A percentile compares a stretch with the other conserved stretches of the same genome.
phyloP scores from a whole-genome alignment of 306 rosid genomes.

The Fagus crenata region DNA sequence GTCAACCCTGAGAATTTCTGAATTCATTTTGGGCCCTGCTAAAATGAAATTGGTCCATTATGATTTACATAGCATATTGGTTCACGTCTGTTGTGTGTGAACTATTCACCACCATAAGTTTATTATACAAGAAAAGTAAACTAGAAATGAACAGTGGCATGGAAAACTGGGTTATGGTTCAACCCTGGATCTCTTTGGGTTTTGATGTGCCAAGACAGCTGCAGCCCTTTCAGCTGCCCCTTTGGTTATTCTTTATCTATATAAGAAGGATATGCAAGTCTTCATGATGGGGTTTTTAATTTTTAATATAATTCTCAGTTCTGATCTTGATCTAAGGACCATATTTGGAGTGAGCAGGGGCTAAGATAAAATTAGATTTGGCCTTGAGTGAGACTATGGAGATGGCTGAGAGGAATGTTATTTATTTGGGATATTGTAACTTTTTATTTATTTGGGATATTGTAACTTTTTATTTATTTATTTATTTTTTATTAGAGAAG shows the following conservation, averaged over 20 bases:
- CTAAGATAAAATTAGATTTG: not conserved
- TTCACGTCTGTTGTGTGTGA: not conserved
- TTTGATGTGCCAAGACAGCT: not conserved
- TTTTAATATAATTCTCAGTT: not conserved
- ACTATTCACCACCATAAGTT: not conserved
- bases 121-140: not conserved
- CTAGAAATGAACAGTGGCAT: not conserved
- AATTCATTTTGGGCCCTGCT: not conserved
- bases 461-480: too few species aligned
- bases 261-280: not conserved
- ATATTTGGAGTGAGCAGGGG: too few species aligned
- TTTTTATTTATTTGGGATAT: not conserved
- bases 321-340: not conserved
- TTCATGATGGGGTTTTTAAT: not conserved
- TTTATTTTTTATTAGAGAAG: not conserved
- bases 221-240: not conserved
- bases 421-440: not conserved
- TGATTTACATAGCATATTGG: not conserved
- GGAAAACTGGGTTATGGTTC: not conserved
- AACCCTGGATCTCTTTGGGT: not conserved
- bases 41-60: slow-evolving; percentile 7
- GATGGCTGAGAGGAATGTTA: not conserved
- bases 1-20: not conserved
- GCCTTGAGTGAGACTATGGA: not conserved
- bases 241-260: not conserved